Evolutionary conservation across 768 basidiomycete species (phyloP), one percentile per base, ranked within the genome.

Genomic region (Lactarius akahatsu): DNA sequence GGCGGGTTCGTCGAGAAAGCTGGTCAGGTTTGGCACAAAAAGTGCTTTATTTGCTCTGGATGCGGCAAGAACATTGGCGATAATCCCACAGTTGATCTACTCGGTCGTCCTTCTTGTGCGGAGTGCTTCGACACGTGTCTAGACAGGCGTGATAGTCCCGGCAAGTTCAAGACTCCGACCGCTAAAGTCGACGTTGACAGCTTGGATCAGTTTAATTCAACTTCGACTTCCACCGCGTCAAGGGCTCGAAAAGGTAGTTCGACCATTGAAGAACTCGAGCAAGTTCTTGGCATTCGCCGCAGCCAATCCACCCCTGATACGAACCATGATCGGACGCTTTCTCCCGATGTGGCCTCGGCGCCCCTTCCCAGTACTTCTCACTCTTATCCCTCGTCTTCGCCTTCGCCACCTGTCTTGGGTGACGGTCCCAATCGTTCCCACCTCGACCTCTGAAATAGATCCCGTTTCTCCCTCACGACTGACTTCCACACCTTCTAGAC

Each of bases 81-180:
- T 69, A 77, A 78, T 2, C 92, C 92, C 0, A 86, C 92, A 85
- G 88, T 94, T 38, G 92, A 94, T 74, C 77, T 94, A n/a, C 77
- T 91, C 15, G 92, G 92, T 4, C 82, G 84, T 38, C 92, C 92
- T 11, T 90, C 87, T 50, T 94, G 92, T 71, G 78, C 82, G 8
- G 88, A 88, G 50, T 94, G 92, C 72, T 94, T 94, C 71, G 92
- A 92, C 67, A 86, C 74, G 45, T 92, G 90, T 72, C 79, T 92
- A 65, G 79, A 85, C 65, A 74, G 77, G 13, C 74, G 75, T 57
- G 71, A 73, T 34, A 76, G 67, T 79, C 81, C 69, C 79, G 80
- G 75, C 69, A 70, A 63, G 66, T 73, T 71, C 54, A 68, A 57
- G 74, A 74, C 66, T 72, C 77, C 66, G 10, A 66, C 70, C 8